A percentile compares a stretch with the other conserved stretches of the same genome.
Conservation (phyloP, 75 land plant species). For the Cupressus sempervirens region DNA sequence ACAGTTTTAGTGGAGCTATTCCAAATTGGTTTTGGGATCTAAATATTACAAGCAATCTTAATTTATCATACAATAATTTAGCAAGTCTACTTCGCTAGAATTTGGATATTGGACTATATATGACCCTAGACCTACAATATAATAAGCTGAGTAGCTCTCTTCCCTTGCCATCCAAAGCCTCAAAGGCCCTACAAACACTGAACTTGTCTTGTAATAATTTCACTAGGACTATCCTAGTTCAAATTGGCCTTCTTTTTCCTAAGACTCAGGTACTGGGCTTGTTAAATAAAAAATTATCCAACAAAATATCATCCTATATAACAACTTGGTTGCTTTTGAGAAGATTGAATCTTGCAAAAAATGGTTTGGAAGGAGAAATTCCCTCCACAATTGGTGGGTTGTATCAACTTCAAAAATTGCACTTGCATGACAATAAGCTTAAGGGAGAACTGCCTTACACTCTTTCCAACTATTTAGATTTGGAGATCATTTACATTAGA, state of each 20-base stretch:
- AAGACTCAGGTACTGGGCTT: neutral
- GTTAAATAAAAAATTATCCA: neutral
- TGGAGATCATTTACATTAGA: neutral
- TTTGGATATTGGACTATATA: neutral
- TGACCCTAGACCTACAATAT: neutral
- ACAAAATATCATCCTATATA: neutral
- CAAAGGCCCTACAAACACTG: neutral
- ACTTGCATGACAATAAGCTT: neutral
- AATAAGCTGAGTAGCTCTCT: neutral
- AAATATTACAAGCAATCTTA: neutral
- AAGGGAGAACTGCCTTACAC: neutral
- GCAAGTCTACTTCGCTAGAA: neutral
- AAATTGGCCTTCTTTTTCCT: neutral
- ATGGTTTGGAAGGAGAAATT: constrained; percentile 3
- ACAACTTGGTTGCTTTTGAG: neutral
- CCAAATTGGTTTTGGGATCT: neutral
- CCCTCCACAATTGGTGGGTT: neutral
- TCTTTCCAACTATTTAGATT: neutral
- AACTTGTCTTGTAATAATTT: neutral
- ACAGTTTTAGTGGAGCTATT: neutral
- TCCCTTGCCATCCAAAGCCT: neutral
- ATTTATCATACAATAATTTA: neutral
- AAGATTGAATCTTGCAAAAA: neutral
- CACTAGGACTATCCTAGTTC: neutral
- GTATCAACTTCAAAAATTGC: neutral